These are phyloP conservation scores for Penicillium longicatenatum DNA, from an alignment of 495 filamentous ascomycete genomes.

Conservation along the genomic window DNA sequence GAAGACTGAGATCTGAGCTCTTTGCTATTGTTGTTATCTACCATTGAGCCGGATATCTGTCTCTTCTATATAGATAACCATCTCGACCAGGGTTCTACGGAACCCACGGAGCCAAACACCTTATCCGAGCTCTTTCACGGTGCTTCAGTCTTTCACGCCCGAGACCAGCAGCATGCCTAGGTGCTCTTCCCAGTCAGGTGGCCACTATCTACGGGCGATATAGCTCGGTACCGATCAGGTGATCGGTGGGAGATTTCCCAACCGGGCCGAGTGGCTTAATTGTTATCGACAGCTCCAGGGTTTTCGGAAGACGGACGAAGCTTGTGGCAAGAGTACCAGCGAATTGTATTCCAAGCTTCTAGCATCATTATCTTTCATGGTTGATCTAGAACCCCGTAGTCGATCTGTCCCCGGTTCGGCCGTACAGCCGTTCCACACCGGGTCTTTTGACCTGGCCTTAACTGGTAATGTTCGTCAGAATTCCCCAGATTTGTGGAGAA, in stretches of 20 bases:
- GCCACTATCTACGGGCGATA: slow-evolving; percentile 22
- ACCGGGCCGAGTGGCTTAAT: slow-evolving; percentile 26
- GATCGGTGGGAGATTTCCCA: slow-evolving; percentile 20
- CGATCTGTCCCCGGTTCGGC: slow-evolving; percentile 14
- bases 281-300: slow-evolving; percentile 14
- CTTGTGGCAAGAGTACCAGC: slow-evolving; percentile 12
- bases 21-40: slow-evolving; percentile 13
- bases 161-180: slow-evolving; percentile 11
- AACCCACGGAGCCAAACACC: slow-evolving; percentile 7
- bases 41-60: slow-evolving; percentile 4
- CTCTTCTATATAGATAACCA: slow-evolving; percentile 23
- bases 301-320: slow-evolving; percentile 3
- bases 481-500: background rate
- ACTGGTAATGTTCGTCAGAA: slow-evolving; percentile 4
- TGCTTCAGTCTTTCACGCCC: slow-evolving; percentile 10
- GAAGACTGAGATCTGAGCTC: background rate
- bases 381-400: slow-evolving; percentile 12
- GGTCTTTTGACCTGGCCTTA: slow-evolving; percentile 7
- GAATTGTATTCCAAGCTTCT: background rate
- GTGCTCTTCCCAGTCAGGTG: slow-evolving; percentile 18
- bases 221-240: slow-evolving; percentile 29
- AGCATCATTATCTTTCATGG: slow-evolving; percentile 1
- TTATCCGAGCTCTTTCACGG: slow-evolving; percentile 14
- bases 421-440: slow-evolving; percentile 10
- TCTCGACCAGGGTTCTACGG: slow-evolving; percentile 13